Evolutionary conservation across 2,329 filamentous ascomycete species (phyloP).

Genomic region (Calonectria naviculata): DNA sequence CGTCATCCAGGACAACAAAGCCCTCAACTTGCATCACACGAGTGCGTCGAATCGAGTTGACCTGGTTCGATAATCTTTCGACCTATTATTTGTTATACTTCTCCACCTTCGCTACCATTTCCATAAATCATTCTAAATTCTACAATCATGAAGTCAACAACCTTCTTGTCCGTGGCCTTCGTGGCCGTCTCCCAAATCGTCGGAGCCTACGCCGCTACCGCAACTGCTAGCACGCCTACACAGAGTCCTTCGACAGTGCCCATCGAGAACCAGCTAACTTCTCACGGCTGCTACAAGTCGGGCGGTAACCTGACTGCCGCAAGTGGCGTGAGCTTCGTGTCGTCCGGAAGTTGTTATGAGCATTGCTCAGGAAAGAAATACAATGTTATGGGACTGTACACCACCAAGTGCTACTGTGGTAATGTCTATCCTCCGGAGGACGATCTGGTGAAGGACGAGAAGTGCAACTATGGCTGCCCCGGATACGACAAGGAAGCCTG

Average conservation of each 20-base stretch:
- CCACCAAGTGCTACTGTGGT: constrained; percentile 79
- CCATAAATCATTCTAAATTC: constrained; percentile 22
- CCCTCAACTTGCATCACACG: constrained; percentile 13
- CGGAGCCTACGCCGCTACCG: constrained; percentile 33
- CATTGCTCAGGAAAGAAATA: constrained; percentile 56
- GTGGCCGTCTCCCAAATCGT: constrained; percentile 41
- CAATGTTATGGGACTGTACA: constrained; percentile 71
- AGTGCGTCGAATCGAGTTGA: constrained; percentile 38
- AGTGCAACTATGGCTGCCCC: constrained; percentile 75
- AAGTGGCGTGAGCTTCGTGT: constrained; percentile 36
- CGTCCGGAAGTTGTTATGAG: constrained; percentile 54
- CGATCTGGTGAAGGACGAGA: constrained; percentile 63
- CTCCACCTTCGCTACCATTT: constrained; percentile 18
- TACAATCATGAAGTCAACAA: constrained; percentile 46
- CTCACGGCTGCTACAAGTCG: constrained; percentile 64
- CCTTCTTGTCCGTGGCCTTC: constrained; percentile 41
- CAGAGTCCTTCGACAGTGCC: constrained; percentile 54
- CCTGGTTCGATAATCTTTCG: constrained; percentile 32
- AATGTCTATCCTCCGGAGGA: constrained; percentile 70
- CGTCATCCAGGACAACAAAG: constrained; percentile 8
- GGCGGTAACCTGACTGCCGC: constrained; percentile 51
- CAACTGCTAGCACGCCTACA: not conserved
- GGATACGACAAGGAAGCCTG: constrained; percentile 74
- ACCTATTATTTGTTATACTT: constrained; percentile 12
- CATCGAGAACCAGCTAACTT: constrained; percentile 48